Conservation (phyloP, 148 eudicot species). For the Amaranthus hypochondriacus region DNA sequence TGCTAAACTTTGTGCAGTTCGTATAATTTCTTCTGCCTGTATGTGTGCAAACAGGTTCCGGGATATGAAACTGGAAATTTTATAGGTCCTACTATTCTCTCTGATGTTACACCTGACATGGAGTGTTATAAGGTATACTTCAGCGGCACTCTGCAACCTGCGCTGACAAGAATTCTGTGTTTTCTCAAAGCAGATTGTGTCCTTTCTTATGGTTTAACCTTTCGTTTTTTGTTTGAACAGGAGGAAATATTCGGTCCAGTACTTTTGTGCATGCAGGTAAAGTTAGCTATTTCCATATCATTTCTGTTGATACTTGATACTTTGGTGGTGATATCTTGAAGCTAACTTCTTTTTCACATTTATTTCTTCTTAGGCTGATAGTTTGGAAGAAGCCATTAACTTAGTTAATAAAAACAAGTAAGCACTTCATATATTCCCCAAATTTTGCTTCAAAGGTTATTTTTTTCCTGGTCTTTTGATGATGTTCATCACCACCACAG, state of each 20-base stretch:
- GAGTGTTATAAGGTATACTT: constrained; percentile 83
- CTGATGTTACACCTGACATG: constrained; percentile 85
- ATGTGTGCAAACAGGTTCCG: constrained; percentile 52
- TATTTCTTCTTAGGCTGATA: constrained; percentile 58
- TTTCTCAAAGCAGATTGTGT: background rate
- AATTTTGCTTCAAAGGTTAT: background rate
- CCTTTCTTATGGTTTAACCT: background rate
- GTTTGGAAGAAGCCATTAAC: constrained; percentile 89
- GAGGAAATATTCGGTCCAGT: constrained; percentile 99
- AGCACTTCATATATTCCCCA: background rate
- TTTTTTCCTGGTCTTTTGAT: constrained; percentile 6
- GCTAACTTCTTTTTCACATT: background rate
- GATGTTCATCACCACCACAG: constrained; percentile 30
- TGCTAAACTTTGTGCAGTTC: background rate
- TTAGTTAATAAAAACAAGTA: constrained; percentile 86
- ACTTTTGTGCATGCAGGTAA: constrained; percentile 93
- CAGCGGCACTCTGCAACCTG: background rate
- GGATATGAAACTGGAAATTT: constrained; percentile 94
- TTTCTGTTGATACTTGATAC: constrained; percentile 7
- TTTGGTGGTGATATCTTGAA: background rate
- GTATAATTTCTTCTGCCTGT: background rate
- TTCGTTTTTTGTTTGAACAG: constrained; percentile 34
- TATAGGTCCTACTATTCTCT: constrained; percentile 84
- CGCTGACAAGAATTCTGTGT: background rate
- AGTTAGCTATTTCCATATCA: constrained; percentile 6